These are phyloP conservation scores for Kodamaea nitidulidarum DNA, from an alignment of 805 yeast genomes.

Conservation along the genomic window DNA sequence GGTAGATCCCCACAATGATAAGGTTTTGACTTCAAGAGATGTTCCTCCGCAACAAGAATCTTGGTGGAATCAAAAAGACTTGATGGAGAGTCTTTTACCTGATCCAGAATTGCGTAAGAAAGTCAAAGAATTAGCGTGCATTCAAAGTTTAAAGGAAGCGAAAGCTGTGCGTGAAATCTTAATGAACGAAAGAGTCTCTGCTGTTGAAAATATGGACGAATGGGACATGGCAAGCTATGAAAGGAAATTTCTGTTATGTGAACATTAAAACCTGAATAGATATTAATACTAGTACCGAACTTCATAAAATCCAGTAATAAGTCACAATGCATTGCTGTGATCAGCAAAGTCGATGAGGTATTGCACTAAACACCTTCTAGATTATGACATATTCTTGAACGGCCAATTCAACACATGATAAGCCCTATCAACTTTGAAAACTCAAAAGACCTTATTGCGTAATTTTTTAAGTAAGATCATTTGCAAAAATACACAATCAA, in stretches of 20 bases:
- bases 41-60: constrained; percentile 38
- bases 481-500: too few relatives aligned
- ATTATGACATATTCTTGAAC: too few relatives aligned
- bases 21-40: constrained; percentile 23
- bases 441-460: too few relatives aligned
- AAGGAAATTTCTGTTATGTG: constrained; percentile 4
- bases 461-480: too few relatives aligned
- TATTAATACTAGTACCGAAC: too few relatives aligned
- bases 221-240: constrained; percentile 1
- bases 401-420: too few relatives aligned
- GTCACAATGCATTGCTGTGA: too few relatives aligned
- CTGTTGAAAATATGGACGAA: background rate
- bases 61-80: constrained; percentile 26
- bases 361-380: too few relatives aligned
- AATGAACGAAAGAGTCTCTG: constrained; percentile 27
- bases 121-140: constrained; percentile 7
- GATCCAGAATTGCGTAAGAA: constrained; percentile 1
- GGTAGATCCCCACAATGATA: constrained; percentile 32
- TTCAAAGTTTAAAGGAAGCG: constrained; percentile 21
- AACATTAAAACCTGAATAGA: constrained; percentile 5
- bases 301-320: too few relatives aligned
- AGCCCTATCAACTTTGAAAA: too few relatives aligned
- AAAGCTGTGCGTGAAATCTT: constrained; percentile 24
- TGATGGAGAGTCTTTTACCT: constrained; percentile 11
- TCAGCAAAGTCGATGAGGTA: too few relatives aligned